Evolutionary conservation across 495 filamentous ascomycete genomes (phyloP).

Genomic region (Amphirosellinia nigrospora): DNA sequence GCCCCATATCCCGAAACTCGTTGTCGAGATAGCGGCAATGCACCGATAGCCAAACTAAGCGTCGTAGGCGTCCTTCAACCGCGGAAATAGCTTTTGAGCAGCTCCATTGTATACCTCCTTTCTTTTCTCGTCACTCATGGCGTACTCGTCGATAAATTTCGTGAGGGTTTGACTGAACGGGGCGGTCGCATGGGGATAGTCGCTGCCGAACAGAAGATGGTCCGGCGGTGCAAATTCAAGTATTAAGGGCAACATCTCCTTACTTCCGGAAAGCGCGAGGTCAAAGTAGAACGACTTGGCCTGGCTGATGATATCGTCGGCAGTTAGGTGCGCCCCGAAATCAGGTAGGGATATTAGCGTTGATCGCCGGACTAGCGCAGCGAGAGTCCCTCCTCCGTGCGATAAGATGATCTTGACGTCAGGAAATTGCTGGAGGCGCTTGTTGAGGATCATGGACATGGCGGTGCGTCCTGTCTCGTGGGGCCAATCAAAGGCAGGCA

Average conservation of each 20-base stretch:
- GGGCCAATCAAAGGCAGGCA: neutral
- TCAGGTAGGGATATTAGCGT: neutral
- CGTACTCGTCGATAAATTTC: neutral
- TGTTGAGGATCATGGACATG: slow-evolving; percentile 4
- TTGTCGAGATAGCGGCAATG: neutral
- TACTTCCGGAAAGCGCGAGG: neutral
- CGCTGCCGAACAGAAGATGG: slow-evolving; percentile 1
- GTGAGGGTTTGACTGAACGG: neutral
- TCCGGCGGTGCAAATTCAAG: neutral
- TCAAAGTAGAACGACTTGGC: slow-evolving; percentile 5
- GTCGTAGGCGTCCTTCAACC: neutral
- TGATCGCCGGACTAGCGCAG: neutral
- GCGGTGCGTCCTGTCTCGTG: neutral
- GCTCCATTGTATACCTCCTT: neutral
- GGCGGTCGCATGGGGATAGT: slow-evolving; percentile 1
- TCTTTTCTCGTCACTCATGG: neutral
- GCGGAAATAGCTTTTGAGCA: neutral
- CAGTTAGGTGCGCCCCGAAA: neutral
- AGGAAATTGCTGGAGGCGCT: neutral
- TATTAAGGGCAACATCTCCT: neutral
- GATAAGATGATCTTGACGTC: slow-evolving; percentile 1
- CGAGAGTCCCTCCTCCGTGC: neutral
- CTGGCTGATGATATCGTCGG: neutral
- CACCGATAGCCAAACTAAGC: neutral
- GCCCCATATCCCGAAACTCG: neutral